Evolutionary conservation across 805 yeast genomes (phyloP).

Genomic region (Ascoidea tarda): DNA sequence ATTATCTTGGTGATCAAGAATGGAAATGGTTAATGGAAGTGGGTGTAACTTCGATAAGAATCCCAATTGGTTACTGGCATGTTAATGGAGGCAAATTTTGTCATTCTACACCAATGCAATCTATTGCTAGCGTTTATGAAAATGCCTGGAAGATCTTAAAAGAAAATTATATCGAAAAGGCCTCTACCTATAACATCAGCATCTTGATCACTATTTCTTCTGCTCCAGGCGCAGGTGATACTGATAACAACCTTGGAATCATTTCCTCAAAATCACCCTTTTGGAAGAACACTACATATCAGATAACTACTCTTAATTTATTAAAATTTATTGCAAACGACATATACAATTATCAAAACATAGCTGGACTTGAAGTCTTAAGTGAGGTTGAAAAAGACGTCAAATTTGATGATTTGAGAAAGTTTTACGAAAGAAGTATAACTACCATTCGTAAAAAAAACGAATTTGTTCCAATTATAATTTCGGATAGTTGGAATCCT

Average conservation of each 20-base stretch:
- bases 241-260: constrained; percentile 75
- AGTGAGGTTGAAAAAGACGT: constrained; percentile 68
- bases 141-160: constrained; percentile 61
- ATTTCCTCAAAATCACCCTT: constrained; percentile 42
- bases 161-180: constrained; percentile 37
- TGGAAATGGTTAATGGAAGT: constrained; percentile 58
- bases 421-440: constrained; percentile 54
- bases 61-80: constrained; percentile 90
- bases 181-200: constrained; percentile 48
- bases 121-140: constrained; percentile 40
- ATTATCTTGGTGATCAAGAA: constrained; percentile 51
- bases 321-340: constrained; percentile 52
- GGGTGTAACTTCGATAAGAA: constrained; percentile 68
- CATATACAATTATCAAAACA: constrained; percentile 41
- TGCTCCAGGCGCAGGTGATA: constrained; percentile 86
- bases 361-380: constrained; percentile 72
- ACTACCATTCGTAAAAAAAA: constrained; percentile 44
- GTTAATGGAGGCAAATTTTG: constrained; percentile 50
- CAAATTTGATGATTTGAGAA: constrained; percentile 33
- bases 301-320: constrained; percentile 31
- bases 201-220: constrained; percentile 81
- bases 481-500: constrained; percentile 94
- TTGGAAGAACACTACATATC: constrained; percentile 35
- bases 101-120: constrained; percentile 47
- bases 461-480: constrained; percentile 47